Percentiles rank a stretch among this genome's conserved stretches.
phyloP scores from a whole-genome alignment of 1,139 yeast species.

The Lizanozyma gosingica region DNA sequence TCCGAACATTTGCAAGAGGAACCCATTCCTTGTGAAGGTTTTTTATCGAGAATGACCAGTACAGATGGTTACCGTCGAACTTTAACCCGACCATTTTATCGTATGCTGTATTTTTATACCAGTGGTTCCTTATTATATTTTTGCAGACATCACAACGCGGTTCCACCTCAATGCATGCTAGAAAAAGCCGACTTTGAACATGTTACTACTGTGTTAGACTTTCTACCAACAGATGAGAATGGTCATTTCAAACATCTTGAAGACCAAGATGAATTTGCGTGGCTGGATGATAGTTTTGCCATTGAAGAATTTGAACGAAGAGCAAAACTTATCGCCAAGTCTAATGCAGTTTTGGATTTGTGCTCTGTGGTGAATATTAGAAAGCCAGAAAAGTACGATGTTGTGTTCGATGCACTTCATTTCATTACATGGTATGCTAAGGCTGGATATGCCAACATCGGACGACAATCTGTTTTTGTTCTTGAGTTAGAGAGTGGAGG shows the following conservation, averaged over 20 bases:
- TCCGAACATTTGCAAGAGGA: conserved; percentile 21
- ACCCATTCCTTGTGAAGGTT: conserved; percentile 73
- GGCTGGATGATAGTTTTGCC: conserved; percentile 52
- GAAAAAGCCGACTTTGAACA: conserved; percentile 9
- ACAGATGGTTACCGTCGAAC: conserved; percentile 36
- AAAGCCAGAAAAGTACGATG: not conserved
- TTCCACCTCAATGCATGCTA: conserved; percentile 41
- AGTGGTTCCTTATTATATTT: conserved; percentile 54
- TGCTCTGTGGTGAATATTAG: not conserved
- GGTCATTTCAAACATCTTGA: conserved; percentile 46
- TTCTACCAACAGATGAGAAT: conserved; percentile 40
- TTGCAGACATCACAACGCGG: conserved; percentile 43
- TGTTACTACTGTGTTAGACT: conserved; percentile 30
- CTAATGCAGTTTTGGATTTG: not conserved
- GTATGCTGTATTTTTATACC: conserved; percentile 55
- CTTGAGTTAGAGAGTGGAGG: conserved; percentile 42
- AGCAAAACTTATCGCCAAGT: not conserved
- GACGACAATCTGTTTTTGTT: conserved; percentile 38
- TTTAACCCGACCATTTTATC: conserved; percentile 39
- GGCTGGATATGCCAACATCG: conserved; percentile 1
- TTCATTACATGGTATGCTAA: not conserved
- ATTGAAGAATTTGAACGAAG: conserved; percentile 27
- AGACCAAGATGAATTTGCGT: conserved; percentile 45
- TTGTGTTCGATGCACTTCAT: not conserved
- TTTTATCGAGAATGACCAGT: conserved; percentile 49